Evolutionary conservation across 148 eudicot genomes (phyloP), one percentile per base, ranked within the genome.

Genomic region (Spergularia marina): DNA sequence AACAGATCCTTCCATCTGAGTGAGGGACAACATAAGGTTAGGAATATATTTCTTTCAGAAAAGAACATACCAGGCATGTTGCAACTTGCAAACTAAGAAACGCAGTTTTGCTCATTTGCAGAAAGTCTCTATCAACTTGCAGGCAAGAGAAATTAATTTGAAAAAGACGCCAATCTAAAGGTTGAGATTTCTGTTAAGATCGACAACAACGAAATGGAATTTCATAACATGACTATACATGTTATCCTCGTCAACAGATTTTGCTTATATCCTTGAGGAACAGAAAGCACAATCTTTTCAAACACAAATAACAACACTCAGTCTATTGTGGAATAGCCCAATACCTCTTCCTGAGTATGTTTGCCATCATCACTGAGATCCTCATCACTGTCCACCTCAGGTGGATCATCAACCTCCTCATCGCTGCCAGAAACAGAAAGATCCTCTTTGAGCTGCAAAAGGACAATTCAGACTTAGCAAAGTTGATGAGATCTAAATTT

Each of bases 1-100:
- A 40, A 94, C 98, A 12, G 98, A 94, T 8, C 98, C 98, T 79
- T 91, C 97, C 82, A 94, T 78, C 97, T 94, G 89, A 53, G 47
- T 13, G 75, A 13, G 40, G 6, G 49, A 57, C 60, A 66, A 10
- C 11, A 21, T 0, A n/a, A 49, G 18, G 63, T 55, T n/a, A 80
- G 34, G 6, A 13, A 53, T 2, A 7, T 6, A 39, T 53, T 63
- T 16, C 51, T 64, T 49, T 9, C 9, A 20, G 12, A 53, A 61
- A 40, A 59, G 73, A 58, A 14, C 49, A 44, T 44, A 44, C 1
- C 49, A 44, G 49, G 49, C 49, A 44, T 44, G 49, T 44, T 44
- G 49, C 25, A 23, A 23, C 25, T 23, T 23, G 25, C 25, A 23
- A 23, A 23, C 49, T 44, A 44, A 9, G 49, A 9, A 44, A 44